These are phyloP conservation scores for Pseudophaeomoniella oleicola DNA, from an alignment of 2,329 filamentous ascomycete genomes.

Conservation along the genomic window DNA sequence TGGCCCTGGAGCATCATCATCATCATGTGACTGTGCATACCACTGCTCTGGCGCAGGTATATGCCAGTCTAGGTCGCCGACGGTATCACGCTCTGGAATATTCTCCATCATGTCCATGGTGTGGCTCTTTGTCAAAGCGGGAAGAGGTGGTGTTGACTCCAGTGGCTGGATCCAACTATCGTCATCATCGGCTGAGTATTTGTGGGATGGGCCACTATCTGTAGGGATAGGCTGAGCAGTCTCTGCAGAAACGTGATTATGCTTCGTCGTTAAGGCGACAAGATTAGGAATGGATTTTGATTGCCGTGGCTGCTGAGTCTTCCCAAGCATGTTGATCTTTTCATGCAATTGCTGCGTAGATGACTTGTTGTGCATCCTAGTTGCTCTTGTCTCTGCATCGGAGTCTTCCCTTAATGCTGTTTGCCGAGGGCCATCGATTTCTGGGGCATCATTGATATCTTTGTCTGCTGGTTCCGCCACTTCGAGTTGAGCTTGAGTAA, in stretches of 20 bases:
- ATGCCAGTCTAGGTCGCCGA: slow-evolving; percentile 32
- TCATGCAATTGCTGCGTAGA: slow-evolving; percentile 91
- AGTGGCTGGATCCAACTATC: slow-evolving; percentile 48
- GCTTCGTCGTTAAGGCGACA: slow-evolving; percentile 3
- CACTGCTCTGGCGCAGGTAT: slow-evolving; percentile 11
- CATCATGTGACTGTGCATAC: not conserved
- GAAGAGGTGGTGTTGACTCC: slow-evolving; percentile 21
- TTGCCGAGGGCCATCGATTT: slow-evolving; percentile 29
- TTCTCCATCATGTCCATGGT: slow-evolving; percentile 48
- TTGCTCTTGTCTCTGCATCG: slow-evolving; percentile 33
- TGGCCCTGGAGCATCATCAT: not conserved
- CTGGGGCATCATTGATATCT: slow-evolving; percentile 13
- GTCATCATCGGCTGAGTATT: slow-evolving; percentile 25
- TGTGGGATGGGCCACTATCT: slow-evolving; percentile 7
- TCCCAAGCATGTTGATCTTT: slow-evolving; percentile 64
- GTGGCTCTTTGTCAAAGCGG: slow-evolving; percentile 44
- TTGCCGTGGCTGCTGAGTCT: slow-evolving; percentile 32
- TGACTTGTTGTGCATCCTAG: slow-evolving; percentile 60
- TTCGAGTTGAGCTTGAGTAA: slow-evolving; percentile 16
- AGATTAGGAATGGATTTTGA: slow-evolving; percentile 27
- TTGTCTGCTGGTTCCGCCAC: slow-evolving; percentile 4
- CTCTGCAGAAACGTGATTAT: not conserved
- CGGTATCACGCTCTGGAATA: slow-evolving; percentile 33
- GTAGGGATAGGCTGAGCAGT: not conserved
- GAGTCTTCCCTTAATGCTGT: slow-evolving; percentile 34